Base-by-base conservation (phyloP, 371 early-diverging fungal species). In the Lichtheimia corymbifera region DNA sequence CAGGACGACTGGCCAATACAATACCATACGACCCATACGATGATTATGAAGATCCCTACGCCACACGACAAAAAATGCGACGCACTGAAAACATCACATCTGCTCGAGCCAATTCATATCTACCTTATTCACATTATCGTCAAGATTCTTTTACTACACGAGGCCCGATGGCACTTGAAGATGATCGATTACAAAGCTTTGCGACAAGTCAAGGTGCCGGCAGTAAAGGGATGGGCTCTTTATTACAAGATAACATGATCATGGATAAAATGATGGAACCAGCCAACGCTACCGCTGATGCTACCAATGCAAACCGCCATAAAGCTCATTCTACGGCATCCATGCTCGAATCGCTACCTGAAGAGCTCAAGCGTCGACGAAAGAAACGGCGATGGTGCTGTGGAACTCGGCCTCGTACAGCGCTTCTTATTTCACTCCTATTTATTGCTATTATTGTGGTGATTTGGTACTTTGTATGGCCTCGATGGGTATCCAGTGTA, bases 391-490 rank as follows among this genome's bases (percentile, higher is more conserved):
- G 73, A 50, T 47, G 47, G n/a, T 63, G 59, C 9, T 69, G 66
- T 5, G 76, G 74, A 4, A 27, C 68, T 2, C 61, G 55, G 17
- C 60, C 68, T 20, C 66, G 65, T 42, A 70, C 66, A 5, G 15
- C 65, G 3, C 59, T 79, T 0, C 65, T 73, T 45, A 35, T 56
- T 14, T 53, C 43, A 5, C 74, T 80, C 62, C 50, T 49, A 0
- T 67, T 74, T 35, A 51, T 69, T 25, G 55, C 61, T 2, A 30
- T 74, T 40, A 62, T 74, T 1, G 71, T 49, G 15, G 58, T 76
- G 2, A 42, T 73, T 12, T 71, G 74, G 68, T 80, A 71, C 55
- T 76, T 80, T 68, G 80, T 76, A 2, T 80, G 80, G 75, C 80
- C 80, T 0, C 64, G 80, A 15, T 44, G 40, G 47, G 17, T 47